Evolutionary conservation across 129 eudicot genomes (phyloP).

Genomic region (Silybum marianum): DNA sequence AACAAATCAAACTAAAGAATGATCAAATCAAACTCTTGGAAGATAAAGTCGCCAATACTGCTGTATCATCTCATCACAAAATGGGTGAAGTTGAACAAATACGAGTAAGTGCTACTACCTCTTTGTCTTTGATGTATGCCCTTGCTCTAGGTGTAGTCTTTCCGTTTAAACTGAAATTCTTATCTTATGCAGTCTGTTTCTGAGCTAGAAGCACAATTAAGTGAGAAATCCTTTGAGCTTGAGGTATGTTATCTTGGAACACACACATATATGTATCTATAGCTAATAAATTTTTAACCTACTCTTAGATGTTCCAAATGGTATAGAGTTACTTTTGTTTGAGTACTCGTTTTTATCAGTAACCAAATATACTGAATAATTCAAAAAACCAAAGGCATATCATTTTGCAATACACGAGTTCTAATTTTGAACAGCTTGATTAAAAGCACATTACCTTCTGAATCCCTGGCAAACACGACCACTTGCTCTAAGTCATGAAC

Average conservation of each 20-base stretch:
- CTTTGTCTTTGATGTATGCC: neutral
- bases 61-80: constrained; percentile 46
- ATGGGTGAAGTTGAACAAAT: constrained; percentile 54
- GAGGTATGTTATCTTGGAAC: constrained; percentile 56
- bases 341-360: neutral
- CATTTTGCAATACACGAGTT: neutral
- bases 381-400: neutral
- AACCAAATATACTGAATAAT: neutral
- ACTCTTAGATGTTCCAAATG: neutral
- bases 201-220: constrained; percentile 73
- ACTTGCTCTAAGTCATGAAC: neutral
- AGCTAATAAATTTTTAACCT: neutral
- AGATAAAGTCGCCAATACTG: constrained; percentile 53
- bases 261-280: neutral
- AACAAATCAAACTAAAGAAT: constrained; percentile 62
- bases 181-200: constrained; percentile 59
- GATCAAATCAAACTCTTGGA: constrained; percentile 70
- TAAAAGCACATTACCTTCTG: neutral
- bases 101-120: constrained; percentile 46
- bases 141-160: neutral
- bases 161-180: constrained; percentile 22
- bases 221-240: constrained; percentile 93
- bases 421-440: neutral
- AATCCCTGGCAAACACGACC: neutral
- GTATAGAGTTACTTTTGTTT: neutral